Conservation (phyloP, 148 eudicot species). For the Vaccinium vitisidaea region DNA sequence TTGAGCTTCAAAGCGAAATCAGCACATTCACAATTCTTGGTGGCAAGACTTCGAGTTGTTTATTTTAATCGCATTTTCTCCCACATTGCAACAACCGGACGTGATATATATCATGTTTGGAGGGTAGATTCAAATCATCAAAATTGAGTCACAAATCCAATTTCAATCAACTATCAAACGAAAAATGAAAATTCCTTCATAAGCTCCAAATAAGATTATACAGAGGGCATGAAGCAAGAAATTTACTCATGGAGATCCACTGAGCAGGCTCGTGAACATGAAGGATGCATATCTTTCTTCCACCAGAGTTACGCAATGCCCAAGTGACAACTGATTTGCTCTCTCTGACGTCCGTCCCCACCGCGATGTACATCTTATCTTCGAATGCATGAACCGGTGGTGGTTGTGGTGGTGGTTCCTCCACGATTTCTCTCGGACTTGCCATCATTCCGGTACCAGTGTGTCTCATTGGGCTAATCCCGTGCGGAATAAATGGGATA, state of each 20-base stretch:
- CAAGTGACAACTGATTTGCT: conserved; percentile 47
- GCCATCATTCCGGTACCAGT: conserved; percentile 16
- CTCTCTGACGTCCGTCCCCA: conserved; percentile 49
- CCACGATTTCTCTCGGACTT: conserved; percentile 25
- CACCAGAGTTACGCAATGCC: conserved; percentile 60
- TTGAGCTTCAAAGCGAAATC: not conserved
- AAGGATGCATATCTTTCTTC: conserved; percentile 47
- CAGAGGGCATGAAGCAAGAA: not conserved
- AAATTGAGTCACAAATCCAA: not conserved
- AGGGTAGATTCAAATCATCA: not conserved
- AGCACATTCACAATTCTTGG: not conserved
- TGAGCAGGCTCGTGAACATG: conserved; percentile 80
- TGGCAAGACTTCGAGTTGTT: not conserved
- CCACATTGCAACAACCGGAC: not conserved
- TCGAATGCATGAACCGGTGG: conserved; percentile 23
- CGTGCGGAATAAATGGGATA: not conserved
- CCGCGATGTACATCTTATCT: conserved; percentile 59
- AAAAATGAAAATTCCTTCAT: not conserved
- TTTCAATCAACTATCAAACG: not conserved
- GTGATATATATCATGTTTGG: not conserved
- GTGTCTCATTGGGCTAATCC: not conserved
- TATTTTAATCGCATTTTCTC: not conserved
- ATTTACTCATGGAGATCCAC: conserved; percentile 62
- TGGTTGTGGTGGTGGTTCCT: conserved; percentile 16
- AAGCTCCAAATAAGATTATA: not conserved